phyloP scores from a whole-genome alignment of 768 basidiomycete species.

The Phaffia tasmanica region DNA sequence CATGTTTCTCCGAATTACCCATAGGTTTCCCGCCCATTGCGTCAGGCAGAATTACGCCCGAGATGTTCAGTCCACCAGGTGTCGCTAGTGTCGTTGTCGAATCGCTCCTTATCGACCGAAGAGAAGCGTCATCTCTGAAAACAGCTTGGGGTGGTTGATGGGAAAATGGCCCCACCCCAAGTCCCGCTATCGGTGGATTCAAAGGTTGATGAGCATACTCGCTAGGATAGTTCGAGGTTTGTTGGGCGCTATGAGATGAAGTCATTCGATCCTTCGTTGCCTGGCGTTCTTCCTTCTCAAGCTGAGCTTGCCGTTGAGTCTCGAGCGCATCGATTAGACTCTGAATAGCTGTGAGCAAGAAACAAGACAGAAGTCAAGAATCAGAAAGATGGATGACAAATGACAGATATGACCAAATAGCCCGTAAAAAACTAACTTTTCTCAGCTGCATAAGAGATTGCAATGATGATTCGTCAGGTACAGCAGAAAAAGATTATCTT shows the following conservation, averaged over 20 bases:
- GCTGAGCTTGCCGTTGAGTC: slow-evolving; percentile 10
- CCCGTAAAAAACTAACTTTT: slow-evolving; percentile 14
- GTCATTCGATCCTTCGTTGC: slow-evolving; percentile 1
- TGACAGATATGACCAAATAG: background rate
- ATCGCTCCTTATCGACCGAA: slow-evolving; percentile 12
- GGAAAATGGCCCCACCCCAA: background rate
- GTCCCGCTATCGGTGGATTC: background rate
- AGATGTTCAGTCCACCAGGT: background rate
- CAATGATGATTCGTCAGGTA: too few relatives aligned
- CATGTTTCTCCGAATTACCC: background rate
- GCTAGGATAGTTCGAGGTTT: background rate
- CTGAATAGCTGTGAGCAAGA: slow-evolving; percentile 17
- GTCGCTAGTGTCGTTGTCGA: slow-evolving; percentile 7
- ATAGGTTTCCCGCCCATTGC: slow-evolving; percentile 3
- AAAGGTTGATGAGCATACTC: background rate
- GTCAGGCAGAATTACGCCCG: background rate
- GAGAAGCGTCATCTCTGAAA: slow-evolving; percentile 6
- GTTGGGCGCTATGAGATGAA: background rate
- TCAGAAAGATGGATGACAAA: background rate
- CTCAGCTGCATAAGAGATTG: slow-evolving; percentile 12
- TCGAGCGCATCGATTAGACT: slow-evolving; percentile 24
- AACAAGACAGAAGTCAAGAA: too few relatives aligned
- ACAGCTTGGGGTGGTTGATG: background rate
- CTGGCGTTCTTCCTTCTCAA: slow-evolving; percentile 14
- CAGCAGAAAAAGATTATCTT: too few relatives aligned